Evolutionary conservation across 441 rosid genomes (phyloP), one percentile per base, ranked within the genome.

Genomic region (Melastoma candidum): DNA sequence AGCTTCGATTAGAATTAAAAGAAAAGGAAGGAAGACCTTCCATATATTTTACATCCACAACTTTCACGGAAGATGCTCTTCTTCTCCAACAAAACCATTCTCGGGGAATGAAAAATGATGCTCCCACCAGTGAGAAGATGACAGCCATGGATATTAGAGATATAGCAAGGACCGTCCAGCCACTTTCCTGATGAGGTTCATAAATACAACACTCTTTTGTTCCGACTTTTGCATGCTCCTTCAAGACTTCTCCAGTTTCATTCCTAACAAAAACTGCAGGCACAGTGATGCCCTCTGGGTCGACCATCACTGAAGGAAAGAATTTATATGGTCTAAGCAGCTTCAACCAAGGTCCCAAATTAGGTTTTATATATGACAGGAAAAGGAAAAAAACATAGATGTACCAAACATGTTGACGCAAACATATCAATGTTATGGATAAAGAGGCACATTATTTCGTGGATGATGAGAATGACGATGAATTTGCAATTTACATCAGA

Each of bases 111-210:
- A 76, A 55, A 64, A 74, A 68, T 62, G 74, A 78, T 46, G 72
- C 59, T 49, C 73, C 45, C 13, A 87, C 63, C 59, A 84, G 68
- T 51, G 66, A 69, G 13, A 81, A 7, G 29, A 87, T 54, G 0
- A 82, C 62, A 49, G 74, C 25, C 51, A 87, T 74, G 1, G 90
- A 82, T 49, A 82, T 59, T 51, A 77, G 63, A 0, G 82, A 82
- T 59, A 82, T 82, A 22, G 80, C 82, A 48, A 82, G 59, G 47
- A 79, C 83, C 11, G 81, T 81, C 94, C 86, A 87, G 5, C 77
- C 68, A n/a, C 64, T 68, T 47, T 76, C 74, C 12, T 44, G 49
- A 61, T 10, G 61, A 4, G 71, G 55, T 2, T 71, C 71, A 17
- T 74, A 69, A 52, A 82, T 74, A 74, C 96, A 84, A 61, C 90